A percentile compares a stretch with the other conserved stretches of the same genome.
phyloP scores from a whole-genome alignment of 2,329 filamentous ascomycete species.

The Colletotrichum caudatum region DNA sequence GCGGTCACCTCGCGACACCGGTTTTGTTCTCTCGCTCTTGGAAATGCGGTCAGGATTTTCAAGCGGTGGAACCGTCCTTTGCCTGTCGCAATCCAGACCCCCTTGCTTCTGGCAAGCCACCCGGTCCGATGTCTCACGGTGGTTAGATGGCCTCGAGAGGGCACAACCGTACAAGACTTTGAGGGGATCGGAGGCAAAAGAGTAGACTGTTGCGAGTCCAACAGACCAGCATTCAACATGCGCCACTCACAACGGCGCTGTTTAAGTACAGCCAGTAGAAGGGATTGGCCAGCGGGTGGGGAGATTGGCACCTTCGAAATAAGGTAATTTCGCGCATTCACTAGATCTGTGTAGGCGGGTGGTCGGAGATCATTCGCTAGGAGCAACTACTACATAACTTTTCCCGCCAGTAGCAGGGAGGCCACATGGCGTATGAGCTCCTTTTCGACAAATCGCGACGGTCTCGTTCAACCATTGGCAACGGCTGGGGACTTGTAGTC shows the following conservation, averaged over 20 bases:
- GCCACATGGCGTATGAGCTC: conserved; percentile 39
- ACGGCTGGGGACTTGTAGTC: conserved; percentile 13
- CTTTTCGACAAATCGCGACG: conserved; percentile 26
- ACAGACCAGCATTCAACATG: background rate
- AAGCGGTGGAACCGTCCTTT: conserved; percentile 15
- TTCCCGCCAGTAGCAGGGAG: conserved; percentile 37
- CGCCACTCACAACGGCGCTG: conserved; percentile 9
- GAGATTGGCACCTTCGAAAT: conserved; percentile 29
- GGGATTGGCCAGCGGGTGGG: conserved; percentile 4
- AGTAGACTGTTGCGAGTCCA: background rate
- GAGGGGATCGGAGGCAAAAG: background rate
- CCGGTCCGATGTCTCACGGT: conserved; percentile 15
- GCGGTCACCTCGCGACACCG: background rate
- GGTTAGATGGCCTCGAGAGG: background rate
- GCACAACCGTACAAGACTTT: background rate
- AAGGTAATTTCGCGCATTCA: conserved; percentile 36
- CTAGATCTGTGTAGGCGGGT: conserved; percentile 31
- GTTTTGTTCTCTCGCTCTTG: conserved; percentile 1
- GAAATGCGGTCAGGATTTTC: conserved; percentile 10
- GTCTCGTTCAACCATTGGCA: conserved; percentile 27
- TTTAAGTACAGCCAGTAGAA: conserved; percentile 11
- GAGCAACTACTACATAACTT: conserved; percentile 7
- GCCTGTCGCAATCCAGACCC: conserved; percentile 11
- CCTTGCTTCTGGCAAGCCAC: conserved; percentile 15
- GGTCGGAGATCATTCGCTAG: conserved; percentile 19